A percentile compares a stretch with the other conserved stretches of the same genome.
These are phyloP conservation scores for Talaromyces sp. DNA, from an alignment of 2,329 filamentous ascomycete genomes.

Conservation along the genomic window DNA sequence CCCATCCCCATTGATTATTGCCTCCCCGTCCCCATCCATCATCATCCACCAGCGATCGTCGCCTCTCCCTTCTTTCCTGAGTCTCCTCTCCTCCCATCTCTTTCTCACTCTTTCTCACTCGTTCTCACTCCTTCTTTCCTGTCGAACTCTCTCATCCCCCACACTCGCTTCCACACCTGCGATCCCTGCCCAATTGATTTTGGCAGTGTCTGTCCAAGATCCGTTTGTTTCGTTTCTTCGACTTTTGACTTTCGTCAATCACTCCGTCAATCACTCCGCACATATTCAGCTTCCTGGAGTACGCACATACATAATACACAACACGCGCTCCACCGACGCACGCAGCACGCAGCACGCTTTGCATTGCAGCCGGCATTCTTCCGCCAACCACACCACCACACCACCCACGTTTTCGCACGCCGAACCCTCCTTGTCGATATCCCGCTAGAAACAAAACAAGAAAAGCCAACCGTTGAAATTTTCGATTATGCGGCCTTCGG, in stretches of 20 bases:
- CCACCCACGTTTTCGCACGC: background rate
- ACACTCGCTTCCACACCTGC: background rate
- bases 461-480: background rate
- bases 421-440: background rate
- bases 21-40: background rate
- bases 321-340: background rate
- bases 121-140: background rate
- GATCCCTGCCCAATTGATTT: background rate
- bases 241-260: background rate
- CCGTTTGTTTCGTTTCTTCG: background rate
- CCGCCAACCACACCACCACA: background rate
- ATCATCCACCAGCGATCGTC: background rate
- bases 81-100: background rate
- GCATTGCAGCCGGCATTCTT: background rate
- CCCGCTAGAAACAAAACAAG: background rate
- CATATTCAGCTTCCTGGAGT: background rate
- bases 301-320: background rate
- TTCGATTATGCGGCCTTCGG: background rate
- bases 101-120: background rate
- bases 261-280: background rate
- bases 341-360: background rate
- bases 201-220: background rate
- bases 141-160: background rate
- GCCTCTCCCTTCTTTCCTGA: background rate
- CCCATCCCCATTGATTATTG: background rate